Base-by-base conservation (phyloP, 2,329 filamentous ascomycete species). In the Emmonsiellopsis sp. region DNA sequence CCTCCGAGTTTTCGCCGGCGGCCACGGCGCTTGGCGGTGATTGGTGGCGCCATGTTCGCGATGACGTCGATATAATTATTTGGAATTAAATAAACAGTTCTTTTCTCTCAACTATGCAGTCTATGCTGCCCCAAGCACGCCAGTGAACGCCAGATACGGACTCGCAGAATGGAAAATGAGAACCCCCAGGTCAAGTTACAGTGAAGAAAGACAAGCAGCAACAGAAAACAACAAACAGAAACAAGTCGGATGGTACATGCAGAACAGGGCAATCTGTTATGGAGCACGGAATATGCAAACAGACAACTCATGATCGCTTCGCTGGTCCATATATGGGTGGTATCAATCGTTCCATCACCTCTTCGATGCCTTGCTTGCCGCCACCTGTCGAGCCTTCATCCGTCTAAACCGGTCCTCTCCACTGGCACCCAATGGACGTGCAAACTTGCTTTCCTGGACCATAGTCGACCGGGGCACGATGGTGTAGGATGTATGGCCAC, bases 401-500 rank as follows among this genome's bases (percentile, higher is more conserved):
- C 67, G 70, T 54, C 73, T 69, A 64, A 76, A 76, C 45, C 70
- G 70, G 61, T 75, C 74, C 61, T 76, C 74, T 57, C 73, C 73
- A 54, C 73, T 74, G 47, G 72, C 66, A 49, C 73, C 74, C 57
- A 75, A 52, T 11, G 73, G 73, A 57, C 73, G 70, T 8, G 73
- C 70, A 61, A 72, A 76, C 54, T 70, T 72, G 60, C 68, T 73
- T 55, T 73, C 70, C 48, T 68, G 66, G 11, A 73, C 65, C 50
- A 73, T 66, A 44, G 76, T 81, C 65, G 76, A 81, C 64, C 77
- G 79, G n/a, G 82, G 82, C 47, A 81, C 82, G 59, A 85, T 76
- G 5, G 76, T 81, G 64, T 85, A 85, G 20, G 77, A 82, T 48
- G 78, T 79, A 37, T 80, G 73, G n/a, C 76, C 78, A 46, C 75